Evolutionary conservation across 2,329 filamentous ascomycete genomes (phyloP).

Genomic region (Apiospora aurea): DNA sequence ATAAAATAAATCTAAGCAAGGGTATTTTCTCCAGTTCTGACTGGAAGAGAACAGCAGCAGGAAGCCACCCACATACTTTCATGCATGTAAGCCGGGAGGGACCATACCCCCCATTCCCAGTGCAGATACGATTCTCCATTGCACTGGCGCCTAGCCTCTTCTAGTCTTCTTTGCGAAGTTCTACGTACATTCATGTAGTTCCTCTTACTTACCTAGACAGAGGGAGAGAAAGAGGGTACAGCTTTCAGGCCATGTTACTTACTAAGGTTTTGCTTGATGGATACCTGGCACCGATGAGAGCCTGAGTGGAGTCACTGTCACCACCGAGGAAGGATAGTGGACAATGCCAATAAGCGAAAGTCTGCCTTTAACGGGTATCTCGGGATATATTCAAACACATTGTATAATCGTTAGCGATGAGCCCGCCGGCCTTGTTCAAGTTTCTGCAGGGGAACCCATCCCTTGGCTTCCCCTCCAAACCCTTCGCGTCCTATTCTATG

Average conservation of each 20-base stretch:
- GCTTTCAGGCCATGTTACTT: not conserved
- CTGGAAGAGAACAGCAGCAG: not conserved
- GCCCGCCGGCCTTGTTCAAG: not conserved
- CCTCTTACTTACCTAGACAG: not conserved
- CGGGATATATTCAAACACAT: not conserved
- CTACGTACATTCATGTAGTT: not conserved
- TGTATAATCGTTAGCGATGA: not conserved
- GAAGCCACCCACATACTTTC: not conserved
- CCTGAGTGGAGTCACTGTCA: not conserved
- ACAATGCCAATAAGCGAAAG: not conserved
- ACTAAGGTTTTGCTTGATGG: not conserved
- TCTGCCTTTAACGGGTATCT: not conserved
- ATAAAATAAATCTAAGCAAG: no score
- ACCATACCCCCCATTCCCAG: not conserved
- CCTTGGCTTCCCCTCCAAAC: not conserved
- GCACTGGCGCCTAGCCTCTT: not conserved
- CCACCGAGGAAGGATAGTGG: not conserved
- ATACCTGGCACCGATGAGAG: no score
- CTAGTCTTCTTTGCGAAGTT: slow-evolving; percentile 3
- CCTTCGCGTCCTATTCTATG: not conserved
- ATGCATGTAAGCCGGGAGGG: not conserved
- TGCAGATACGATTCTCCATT: not conserved
- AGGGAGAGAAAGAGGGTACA: not conserved
- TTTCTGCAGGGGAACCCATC: not conserved
- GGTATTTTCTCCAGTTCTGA: not conserved